These are phyloP conservation scores for Trichoderma breve DNA, from an alignment of 2,329 filamentous ascomycete genomes.

Conservation along the genomic window DNA sequence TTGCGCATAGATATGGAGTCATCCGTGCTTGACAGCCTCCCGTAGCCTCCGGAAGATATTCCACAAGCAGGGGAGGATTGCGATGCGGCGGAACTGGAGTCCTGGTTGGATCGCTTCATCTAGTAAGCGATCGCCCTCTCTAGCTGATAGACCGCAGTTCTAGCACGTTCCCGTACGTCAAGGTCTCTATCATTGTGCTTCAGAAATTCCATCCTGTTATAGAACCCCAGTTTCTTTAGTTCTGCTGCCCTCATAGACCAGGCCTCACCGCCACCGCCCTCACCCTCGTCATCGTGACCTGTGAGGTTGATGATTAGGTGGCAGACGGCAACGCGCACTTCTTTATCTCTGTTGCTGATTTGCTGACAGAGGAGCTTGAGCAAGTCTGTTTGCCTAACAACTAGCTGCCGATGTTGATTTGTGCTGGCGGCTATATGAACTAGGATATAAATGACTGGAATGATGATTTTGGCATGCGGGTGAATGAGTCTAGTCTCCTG, in stretches of 20 bases:
- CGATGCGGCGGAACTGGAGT: not conserved
- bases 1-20: not conserved
- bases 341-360: slow-evolving; percentile 68
- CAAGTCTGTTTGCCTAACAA: slow-evolving; percentile 74
- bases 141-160: slow-evolving; percentile 73
- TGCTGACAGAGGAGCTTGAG: slow-evolving; percentile 71
- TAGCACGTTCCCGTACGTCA: slow-evolving; percentile 81
- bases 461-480: slow-evolving; percentile 67
- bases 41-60: too few relatives aligned
- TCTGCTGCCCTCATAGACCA: slow-evolving; percentile 66
- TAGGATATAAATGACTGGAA: slow-evolving; percentile 75
- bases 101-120: not conserved
- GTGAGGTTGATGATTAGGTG: slow-evolving; percentile 85
- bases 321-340: slow-evolving; percentile 75
- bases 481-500: slow-evolving; percentile 52
- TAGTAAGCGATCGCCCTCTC: slow-evolving; percentile 41
- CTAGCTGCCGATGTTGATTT: slow-evolving; percentile 71
- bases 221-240: slow-evolving; percentile 69
- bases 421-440: slow-evolving; percentile 84
- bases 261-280: slow-evolving; percentile 44
- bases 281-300: slow-evolving; percentile 72
- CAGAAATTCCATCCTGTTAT: slow-evolving; percentile 62
- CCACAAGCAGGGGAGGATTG: too few relatives aligned
- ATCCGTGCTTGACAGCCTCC: not conserved
- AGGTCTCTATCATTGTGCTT: slow-evolving; percentile 67